Evolutionary conservation across 2,329 filamentous ascomycete genomes (phyloP).

Genomic region (Aurifilum marmelostoma): DNA sequence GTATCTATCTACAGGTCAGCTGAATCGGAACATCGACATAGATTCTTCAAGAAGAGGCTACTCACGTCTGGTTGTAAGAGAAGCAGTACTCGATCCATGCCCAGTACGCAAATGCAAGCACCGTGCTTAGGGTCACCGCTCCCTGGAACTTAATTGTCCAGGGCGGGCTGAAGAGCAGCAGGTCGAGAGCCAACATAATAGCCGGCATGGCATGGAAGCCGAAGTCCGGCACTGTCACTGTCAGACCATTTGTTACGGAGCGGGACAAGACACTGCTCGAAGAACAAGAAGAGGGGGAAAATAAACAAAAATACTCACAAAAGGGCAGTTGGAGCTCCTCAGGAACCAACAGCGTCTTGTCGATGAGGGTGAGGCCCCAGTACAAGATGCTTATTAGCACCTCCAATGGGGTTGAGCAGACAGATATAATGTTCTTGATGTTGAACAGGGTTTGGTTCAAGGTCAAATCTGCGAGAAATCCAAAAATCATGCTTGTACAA

Average conservation of each 20-base stretch:
- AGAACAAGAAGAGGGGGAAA: neutral
- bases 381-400: conserved; percentile 73
- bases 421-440: conserved; percentile 68
- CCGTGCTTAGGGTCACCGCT: conserved; percentile 60
- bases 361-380: conserved; percentile 67
- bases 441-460: conserved; percentile 61
- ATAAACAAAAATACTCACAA: neutral
- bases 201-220: conserved; percentile 68
- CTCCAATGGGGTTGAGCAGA: conserved; percentile 70
- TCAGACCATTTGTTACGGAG: neutral
- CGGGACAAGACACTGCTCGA: neutral
- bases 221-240: conserved; percentile 53
- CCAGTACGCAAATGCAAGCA: conserved; percentile 71
- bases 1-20: conserved; percentile 57
- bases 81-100: conserved; percentile 77
- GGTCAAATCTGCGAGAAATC: conserved; percentile 67
- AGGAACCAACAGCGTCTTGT: conserved; percentile 55
- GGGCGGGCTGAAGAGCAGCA: conserved; percentile 71
- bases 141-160: conserved; percentile 68
- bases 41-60: conserved; percentile 16
- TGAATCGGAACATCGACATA: neutral
- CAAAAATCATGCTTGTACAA: conserved; percentile 62
- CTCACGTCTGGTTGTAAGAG: conserved; percentile 66
- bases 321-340: conserved; percentile 59
- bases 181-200: conserved; percentile 65